Base-by-base conservation (phyloP, 2,329 filamentous ascomycete species). In the Pseudocercospora fuligena region DNA sequence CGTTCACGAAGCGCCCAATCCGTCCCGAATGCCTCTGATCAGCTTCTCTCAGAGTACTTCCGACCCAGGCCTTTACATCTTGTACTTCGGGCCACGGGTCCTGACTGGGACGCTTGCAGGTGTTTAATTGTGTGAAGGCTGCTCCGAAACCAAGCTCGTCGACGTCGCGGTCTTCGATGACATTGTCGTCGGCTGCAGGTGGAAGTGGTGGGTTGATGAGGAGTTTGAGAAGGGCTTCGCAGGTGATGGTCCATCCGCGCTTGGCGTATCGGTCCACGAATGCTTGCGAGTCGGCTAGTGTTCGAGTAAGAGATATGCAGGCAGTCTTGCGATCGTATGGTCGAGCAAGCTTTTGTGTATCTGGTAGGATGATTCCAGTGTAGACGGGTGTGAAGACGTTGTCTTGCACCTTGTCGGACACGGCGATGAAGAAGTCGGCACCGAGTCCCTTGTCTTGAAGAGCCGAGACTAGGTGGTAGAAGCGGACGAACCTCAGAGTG, bases 71-170 rank as follows among this genome's bases (percentile, higher is more conserved):
- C 78, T 90, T 91, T 61, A 93, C 91, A 63, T 93, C 90, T 5
- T 88, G 86, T 14, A 97, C 89, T 68, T 97, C 91, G 0, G 94
- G 91, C 83, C 93, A 98, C 21, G 94, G 91, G 77, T 98, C 95
- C 60, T 85, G 86, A 1, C 87, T 82, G 3, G 88, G 83, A 66
- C 89, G 89, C 78, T 90, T 92, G 82, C 94, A 95, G 0, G 94
- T 97, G 82, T 94, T 97, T 69, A 99, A 86, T 33, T 92, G 90
- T 0, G 95, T 98, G 81, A 97, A 99, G 8, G 93, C 94, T 70
- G 97, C 89, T 27, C 95, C 95, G 76, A 99, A 99, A 29, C 92
- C 90, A 72, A 97, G 89, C 78, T 99, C 95, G 74, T 99, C 95
- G 27, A 97, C 92, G 74, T 98, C 94, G 2, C 93, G 90, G 77